phyloP scores from a whole-genome alignment of 129 eudicot species.

The Arctium minus region DNA sequence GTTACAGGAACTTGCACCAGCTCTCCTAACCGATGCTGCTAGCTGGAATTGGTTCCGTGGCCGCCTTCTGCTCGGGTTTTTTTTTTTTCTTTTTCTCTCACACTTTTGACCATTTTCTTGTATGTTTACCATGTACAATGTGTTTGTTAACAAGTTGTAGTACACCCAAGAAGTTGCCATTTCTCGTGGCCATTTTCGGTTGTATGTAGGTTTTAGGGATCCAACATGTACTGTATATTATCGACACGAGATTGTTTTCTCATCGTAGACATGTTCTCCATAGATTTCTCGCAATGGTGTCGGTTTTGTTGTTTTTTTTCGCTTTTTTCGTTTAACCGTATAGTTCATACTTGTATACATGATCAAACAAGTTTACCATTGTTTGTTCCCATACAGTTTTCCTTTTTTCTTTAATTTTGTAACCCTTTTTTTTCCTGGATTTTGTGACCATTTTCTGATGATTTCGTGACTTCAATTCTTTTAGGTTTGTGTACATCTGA shows the following conservation, averaged over 20 bases:
- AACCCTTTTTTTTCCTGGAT: background rate
- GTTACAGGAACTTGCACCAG: constrained; percentile 31
- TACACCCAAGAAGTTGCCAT: constrained; percentile 18
- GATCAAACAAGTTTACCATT: background rate
- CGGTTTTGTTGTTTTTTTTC: background rate
- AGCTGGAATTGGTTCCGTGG: constrained; percentile 27
- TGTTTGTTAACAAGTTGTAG: constrained; percentile 29
- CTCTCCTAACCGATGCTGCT: constrained; percentile 30
- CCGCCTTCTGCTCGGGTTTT: constrained; percentile 14
- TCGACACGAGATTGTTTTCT: constrained; percentile 1
- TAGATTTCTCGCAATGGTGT: background rate
- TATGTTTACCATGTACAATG: constrained; percentile 30
- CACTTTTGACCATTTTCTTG: constrained; percentile 26
- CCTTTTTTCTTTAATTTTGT: background rate
- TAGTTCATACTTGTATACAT: constrained; percentile 8
- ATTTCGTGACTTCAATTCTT: background rate
- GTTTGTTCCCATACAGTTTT: background rate
- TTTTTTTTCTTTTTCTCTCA: background rate
- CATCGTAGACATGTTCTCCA: background rate
- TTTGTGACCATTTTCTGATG: background rate
- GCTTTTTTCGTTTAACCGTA: background rate
- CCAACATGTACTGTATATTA: constrained; percentile 29
- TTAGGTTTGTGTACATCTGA: background rate
- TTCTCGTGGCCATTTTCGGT: constrained; percentile 15
- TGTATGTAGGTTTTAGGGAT: constrained; percentile 18